Base-by-base conservation (phyloP, 2,329 filamentous ascomycete species). In the Calonectria pseudoturangicola region DNA sequence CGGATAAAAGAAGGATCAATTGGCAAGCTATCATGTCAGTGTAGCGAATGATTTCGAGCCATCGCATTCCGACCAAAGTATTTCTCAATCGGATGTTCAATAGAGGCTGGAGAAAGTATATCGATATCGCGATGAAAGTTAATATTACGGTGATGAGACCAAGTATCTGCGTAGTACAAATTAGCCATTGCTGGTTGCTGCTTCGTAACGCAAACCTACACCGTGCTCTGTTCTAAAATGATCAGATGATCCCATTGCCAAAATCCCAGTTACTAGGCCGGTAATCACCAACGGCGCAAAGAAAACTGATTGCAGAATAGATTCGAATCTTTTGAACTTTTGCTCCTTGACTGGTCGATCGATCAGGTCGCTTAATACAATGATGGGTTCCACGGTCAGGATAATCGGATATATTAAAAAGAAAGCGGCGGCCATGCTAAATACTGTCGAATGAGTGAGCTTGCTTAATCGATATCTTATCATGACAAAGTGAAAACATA, bases 161-260 rank as follows among this genome's bases (percentile, higher is more conserved):
- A 47, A 62, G 4, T 21, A 68, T 62, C 66, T 68, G n/a, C 27
- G 18, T 12, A 8, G 25, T 13, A 39, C 4, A 16, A 41, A 16
- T 68, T 36, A 68, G 33, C 21, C 4, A 13, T 3, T 8, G 5
- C n/a, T 5, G 6, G 18, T 13, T n/a, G 1, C 41, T 6, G 1
- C 41, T 8, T 28, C 16, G 10, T 50, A 5, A 18, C n/a, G 27
- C 15, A 18, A 2, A 15, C 54, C 48, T 62, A 68, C 66, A 12
- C 66, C 66, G 27, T 68, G 66, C 25, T 60, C 66, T 33, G 66
- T 68, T 68, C 66, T 43, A 16, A 68, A 68, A 27, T 68, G 66
- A 12, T 48, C 43, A 28, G 66, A 68, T 25, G 66, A 68, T 8
- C 66, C 66, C 66, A 68, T 68, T 18, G 18, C 66, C 43, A 62